Conservation (phyloP, 2,329 filamentous ascomycete genomes). For the Colletotrichum incanum region DNA sequence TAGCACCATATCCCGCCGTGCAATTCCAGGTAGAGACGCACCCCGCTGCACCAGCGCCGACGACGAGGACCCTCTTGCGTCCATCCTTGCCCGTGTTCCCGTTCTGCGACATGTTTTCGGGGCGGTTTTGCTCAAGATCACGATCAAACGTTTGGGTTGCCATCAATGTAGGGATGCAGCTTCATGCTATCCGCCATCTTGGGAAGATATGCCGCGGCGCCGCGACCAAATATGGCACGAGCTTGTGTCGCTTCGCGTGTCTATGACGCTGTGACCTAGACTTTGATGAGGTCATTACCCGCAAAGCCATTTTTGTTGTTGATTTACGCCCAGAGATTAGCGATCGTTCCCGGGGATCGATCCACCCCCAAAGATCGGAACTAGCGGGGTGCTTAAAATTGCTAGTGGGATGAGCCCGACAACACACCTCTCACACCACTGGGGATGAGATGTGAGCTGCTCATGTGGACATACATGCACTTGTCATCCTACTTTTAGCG, state of each 20-base stretch:
- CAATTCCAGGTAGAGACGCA: slow-evolving; percentile 36
- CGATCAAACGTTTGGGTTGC: slow-evolving; percentile 15
- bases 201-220: not conserved
- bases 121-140: slow-evolving; percentile 37
- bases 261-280: slow-evolving; percentile 42
- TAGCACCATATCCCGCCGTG: not conserved
- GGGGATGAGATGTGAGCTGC: not conserved
- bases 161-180: not conserved
- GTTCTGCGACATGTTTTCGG: slow-evolving; percentile 37
- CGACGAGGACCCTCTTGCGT: slow-evolving; percentile 56
- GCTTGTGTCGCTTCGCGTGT: slow-evolving; percentile 17
- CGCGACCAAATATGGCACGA: slow-evolving; percentile 28
- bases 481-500: not conserved
- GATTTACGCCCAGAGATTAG: slow-evolving; percentile 20
- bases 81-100: slow-evolving; percentile 32
- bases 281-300: slow-evolving; percentile 38
- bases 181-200: too few species aligned
- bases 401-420: slow-evolving; percentile 14
- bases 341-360: slow-evolving; percentile 31
- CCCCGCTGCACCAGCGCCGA: slow-evolving; percentile 60
- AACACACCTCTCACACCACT: not conserved
- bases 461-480: not conserved
- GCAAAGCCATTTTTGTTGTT: slow-evolving; percentile 15
- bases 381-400: slow-evolving; percentile 27
- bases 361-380: slow-evolving; percentile 35